Base-by-base conservation (phyloP, 1,284 basidiomycete species). In the Ustilago cynodontis region DNA sequence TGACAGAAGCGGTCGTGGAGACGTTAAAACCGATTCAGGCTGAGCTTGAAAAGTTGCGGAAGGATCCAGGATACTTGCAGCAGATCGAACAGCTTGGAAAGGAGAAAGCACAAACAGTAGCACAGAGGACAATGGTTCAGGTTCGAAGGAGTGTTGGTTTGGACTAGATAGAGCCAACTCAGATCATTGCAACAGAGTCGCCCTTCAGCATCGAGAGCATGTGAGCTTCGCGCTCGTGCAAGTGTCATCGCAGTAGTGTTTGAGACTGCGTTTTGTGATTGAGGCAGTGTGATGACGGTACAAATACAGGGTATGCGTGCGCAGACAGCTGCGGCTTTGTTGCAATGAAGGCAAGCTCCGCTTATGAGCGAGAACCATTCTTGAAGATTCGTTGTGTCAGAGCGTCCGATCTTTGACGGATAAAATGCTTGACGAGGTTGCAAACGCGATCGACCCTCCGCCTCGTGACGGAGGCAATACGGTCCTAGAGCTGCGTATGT, bases 111-210 rank as follows among this genome's bases (percentile, higher is more conserved):
- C 88, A 88, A 69, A 88, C 88, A 60, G 86, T 87, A 8, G 93
- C 94, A 0, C 87, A 88, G 29, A 80, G 77, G 58, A 94, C 92
- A 2, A 90, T 97, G 89, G 79, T 79, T 39, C 88, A 91, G 71
- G 93, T 96, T 1, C 89, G 92, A 75, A 85, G 81, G 55, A 88
- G 89, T 20, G 86, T 95, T 35, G 94, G 94, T 0, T 85, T 95
- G 70, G 85, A 82, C 22, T 72, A 41, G 47, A 9, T 16, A n/a
- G n/a, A 1, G 10, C 20, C 7, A 20, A 16, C 41, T 16, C 7
- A 10, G 16, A 20, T 43, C 41, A 43, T 16, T 16, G 18, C 11
- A 43, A 22, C 8, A 43, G 41, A 43, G 18, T 22, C 37, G n/a
- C 24, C 31, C 7, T 53, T 28, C 51, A 43, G n/a, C 2, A 43